Evolutionary conservation across 495 filamentous ascomycete genomes (phyloP).

Genomic region (Neurospora sp.): DNA sequence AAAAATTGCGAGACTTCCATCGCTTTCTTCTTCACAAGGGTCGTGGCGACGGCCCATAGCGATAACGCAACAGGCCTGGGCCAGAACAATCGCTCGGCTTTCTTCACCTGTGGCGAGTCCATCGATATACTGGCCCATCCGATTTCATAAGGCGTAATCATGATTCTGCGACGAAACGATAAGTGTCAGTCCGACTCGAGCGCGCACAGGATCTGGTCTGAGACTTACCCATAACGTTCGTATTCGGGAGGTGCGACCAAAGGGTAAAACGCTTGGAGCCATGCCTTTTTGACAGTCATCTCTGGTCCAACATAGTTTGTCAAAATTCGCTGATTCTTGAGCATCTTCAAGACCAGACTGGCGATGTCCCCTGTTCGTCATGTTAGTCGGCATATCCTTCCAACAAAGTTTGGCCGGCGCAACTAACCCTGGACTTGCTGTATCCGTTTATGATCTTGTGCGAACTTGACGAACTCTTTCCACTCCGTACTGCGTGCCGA

Average conservation of each 20-base stretch:
- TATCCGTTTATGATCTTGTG: slow-evolving; percentile 39
- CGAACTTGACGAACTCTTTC: slow-evolving; percentile 52
- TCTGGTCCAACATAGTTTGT: slow-evolving; percentile 11
- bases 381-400: slow-evolving; percentile 2
- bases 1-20: slow-evolving; percentile 18
- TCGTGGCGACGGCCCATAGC: slow-evolving; percentile 24
- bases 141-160: slow-evolving; percentile 24
- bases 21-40: slow-evolving; percentile 20
- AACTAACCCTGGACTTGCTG: slow-evolving; percentile 40
- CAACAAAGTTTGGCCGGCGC: background rate
- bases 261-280: slow-evolving; percentile 34
- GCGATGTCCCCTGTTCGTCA: slow-evolving; percentile 18
- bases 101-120: slow-evolving; percentile 20
- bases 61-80: slow-evolving; percentile 25
- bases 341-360: slow-evolving; percentile 11
- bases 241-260: slow-evolving; percentile 30
- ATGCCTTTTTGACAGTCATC: slow-evolving; percentile 17
- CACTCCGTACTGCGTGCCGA: slow-evolving; percentile 59
- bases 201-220: background rate
- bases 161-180: slow-evolving; percentile 11
- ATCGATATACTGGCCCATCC: slow-evolving; percentile 17
- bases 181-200: background rate
- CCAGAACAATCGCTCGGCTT: slow-evolving; percentile 23
- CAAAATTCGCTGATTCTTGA: slow-evolving; percentile 6
- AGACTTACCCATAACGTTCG: slow-evolving; percentile 28